Percentiles rank a stretch among this genome's conserved stretches.
Evolutionary conservation across 2,329 filamentous ascomycete species (phyloP).

Genomic region (Colletotrichum sp.): DNA sequence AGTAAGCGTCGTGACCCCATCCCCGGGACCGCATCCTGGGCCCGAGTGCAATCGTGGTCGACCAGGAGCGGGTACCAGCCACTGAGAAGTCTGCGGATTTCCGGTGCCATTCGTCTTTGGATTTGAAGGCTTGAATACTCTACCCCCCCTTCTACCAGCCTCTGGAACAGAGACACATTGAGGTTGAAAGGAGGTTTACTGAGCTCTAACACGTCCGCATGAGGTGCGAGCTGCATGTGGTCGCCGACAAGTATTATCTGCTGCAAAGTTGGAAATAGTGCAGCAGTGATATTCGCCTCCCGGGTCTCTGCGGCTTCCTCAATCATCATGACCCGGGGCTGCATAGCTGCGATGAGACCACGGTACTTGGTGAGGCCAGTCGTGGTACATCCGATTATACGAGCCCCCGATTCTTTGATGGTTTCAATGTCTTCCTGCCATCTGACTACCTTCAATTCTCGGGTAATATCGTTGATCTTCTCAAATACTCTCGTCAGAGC

Average conservation of each 20-base stretch:
- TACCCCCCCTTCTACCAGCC: slow-evolving; percentile 70
- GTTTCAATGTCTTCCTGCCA: slow-evolving; percentile 61
- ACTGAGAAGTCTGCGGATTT: slow-evolving; percentile 48
- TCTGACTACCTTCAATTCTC: slow-evolving; percentile 58
- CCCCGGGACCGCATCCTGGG: slow-evolving; percentile 42
- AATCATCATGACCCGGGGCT: slow-evolving; percentile 73
- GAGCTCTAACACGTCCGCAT: slow-evolving; percentile 67
- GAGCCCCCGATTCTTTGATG: slow-evolving; percentile 39
- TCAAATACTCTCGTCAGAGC: slow-evolving; percentile 55
- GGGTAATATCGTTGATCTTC: slow-evolving; percentile 54
- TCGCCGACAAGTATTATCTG: slow-evolving; percentile 72
- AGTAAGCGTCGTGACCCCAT: slow-evolving; percentile 36
- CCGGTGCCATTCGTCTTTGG: slow-evolving; percentile 66
- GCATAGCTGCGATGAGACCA: slow-evolving; percentile 67
- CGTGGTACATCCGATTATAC: slow-evolving; percentile 72
- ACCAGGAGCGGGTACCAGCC: slow-evolving; percentile 49
- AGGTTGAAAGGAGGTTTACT: slow-evolving; percentile 67
- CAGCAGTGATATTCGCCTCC: slow-evolving; percentile 63
- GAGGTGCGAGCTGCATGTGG: slow-evolving; percentile 78
- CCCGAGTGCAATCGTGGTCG: slow-evolving; percentile 48
- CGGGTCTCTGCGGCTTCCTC: slow-evolving; percentile 83
- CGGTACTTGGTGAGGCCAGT: slow-evolving; percentile 85
- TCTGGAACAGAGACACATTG: slow-evolving; percentile 80
- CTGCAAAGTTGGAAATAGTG: slow-evolving; percentile 54
- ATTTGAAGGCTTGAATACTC: slow-evolving; percentile 68